These are phyloP conservation scores for Sordariomycetes sp. DNA, from an alignment of 2,329 filamentous ascomycete species.

Conservation along the genomic window DNA sequence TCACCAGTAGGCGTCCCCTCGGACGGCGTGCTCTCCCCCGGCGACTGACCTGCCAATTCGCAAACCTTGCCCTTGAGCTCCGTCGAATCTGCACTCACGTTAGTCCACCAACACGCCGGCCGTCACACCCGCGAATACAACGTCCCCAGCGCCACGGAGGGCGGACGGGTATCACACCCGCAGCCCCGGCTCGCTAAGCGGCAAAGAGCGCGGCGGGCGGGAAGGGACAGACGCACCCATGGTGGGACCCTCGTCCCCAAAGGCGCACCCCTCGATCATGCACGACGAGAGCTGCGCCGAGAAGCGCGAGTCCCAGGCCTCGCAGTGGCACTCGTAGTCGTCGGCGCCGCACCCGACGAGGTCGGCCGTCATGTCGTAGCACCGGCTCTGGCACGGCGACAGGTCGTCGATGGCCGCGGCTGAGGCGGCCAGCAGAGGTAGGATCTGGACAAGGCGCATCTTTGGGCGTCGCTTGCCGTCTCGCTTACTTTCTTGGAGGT, in stretches of 20 bases:
- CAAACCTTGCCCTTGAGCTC: background rate
- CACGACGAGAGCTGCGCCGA: constrained; percentile 7
- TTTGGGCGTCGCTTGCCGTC: constrained; percentile 37
- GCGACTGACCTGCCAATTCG: constrained; percentile 2
- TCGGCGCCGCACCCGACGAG: constrained; percentile 5
- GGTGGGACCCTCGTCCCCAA: background rate
- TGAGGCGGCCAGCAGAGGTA: background rate
- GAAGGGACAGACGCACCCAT: background rate
- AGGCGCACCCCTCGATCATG: constrained; percentile 8
- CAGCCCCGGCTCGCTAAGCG: background rate
- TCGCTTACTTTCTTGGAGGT: too few relatives aligned
- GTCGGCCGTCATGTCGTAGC: constrained; percentile 6
- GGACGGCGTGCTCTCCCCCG: background rate
- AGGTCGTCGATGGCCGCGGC: constrained; percentile 4
- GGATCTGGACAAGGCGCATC: background rate
- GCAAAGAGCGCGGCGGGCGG: background rate
- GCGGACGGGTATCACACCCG: background rate
- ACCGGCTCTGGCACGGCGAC: constrained; percentile 5
- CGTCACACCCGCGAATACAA: background rate
- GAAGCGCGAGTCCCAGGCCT: constrained; percentile 4
- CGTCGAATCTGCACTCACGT: background rate
- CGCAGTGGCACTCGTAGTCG: constrained; percentile 7
- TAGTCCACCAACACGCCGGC: background rate
- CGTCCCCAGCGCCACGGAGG: background rate
- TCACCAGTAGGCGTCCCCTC: background rate